Percentiles rank a stretch among this genome's conserved stretches.
Conservation (phyloP, 2,329 filamentous ascomycete genomes). For the Elsinoe australis region DNA sequence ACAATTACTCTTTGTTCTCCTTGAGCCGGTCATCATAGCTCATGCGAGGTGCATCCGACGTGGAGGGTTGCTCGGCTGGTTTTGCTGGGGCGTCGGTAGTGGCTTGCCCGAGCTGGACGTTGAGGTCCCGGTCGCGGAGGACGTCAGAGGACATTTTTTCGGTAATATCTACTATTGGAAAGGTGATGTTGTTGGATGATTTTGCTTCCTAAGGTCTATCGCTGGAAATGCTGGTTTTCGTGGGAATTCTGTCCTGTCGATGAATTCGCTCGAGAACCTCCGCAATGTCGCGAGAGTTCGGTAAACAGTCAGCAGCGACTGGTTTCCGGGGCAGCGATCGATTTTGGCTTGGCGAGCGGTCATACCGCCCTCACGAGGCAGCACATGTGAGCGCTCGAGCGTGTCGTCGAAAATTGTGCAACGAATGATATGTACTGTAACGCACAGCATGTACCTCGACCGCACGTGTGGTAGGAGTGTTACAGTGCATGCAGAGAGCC, state of each 20-base stretch:
- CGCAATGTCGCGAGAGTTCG: background rate
- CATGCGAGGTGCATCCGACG: background rate
- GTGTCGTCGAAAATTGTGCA: too few species aligned
- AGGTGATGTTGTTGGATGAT: background rate
- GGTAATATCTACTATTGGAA: background rate
- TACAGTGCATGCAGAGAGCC: background rate
- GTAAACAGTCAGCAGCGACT: slow-evolving; percentile 8
- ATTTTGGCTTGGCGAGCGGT: too few species aligned
- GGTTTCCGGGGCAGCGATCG: too few species aligned
- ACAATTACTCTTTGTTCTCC: slow-evolving; percentile 7
- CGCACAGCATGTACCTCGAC: background rate
- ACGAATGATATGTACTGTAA: too few species aligned
- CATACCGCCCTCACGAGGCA: too few species aligned
- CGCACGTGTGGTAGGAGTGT: too few species aligned
- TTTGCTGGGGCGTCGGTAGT: slow-evolving; percentile 17
- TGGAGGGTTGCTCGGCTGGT: background rate
- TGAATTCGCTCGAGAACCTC: background rate
- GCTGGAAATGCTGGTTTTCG: background rate
- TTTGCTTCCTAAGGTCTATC: slow-evolving; percentile 9
- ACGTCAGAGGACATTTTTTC: slow-evolving; percentile 15
- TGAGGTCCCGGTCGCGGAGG: slow-evolving; percentile 16
- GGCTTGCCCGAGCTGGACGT: slow-evolving; percentile 7
- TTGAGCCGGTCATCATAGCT: slow-evolving; percentile 4
- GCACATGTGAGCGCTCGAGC: too few species aligned
- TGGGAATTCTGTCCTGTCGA: background rate